A percentile compares a stretch with the other conserved stretches of the same genome.
phyloP scores from a whole-genome alignment of 345 rosid species.

The Populus simonii region DNA sequence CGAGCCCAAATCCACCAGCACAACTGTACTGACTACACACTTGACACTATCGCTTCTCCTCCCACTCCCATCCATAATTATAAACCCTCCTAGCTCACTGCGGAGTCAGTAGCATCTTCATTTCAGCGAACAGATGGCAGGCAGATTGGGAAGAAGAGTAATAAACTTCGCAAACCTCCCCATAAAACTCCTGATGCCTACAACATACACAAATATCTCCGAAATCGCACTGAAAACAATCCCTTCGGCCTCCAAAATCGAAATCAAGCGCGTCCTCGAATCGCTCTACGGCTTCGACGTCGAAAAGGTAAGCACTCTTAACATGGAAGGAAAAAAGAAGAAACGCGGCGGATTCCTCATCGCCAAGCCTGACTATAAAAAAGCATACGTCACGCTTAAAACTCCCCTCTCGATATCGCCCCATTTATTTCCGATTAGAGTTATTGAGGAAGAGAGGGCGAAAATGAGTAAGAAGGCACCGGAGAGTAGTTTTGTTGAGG shows the following conservation, averaged over 20 bases:
- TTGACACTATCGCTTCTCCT: no score
- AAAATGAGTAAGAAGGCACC: slow-evolving; percentile 43
- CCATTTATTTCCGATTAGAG: slow-evolving; percentile 59
- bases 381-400: slow-evolving; percentile 71
- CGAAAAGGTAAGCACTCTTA: slow-evolving; percentile 77
- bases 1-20: not conserved
- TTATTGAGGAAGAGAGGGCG: slow-evolving; percentile 61
- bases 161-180: slow-evolving; percentile 82
- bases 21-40: no score
- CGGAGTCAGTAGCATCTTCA: not conserved
- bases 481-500: slow-evolving; percentile 62
- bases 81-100: not conserved
- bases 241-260: slow-evolving; percentile 85
- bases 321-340: slow-evolving; percentile 95
- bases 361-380: slow-evolving; percentile 88
- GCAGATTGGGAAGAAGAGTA: slow-evolving; percentile 75
- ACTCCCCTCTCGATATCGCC: slow-evolving; percentile 62
- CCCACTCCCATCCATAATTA: no score
- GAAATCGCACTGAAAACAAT: slow-evolving; percentile 80
- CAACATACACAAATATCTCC: slow-evolving; percentile 50
- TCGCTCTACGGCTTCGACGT: slow-evolving; percentile 88
- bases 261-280: slow-evolving; percentile 92
- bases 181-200: slow-evolving; percentile 72
- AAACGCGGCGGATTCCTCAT: slow-evolving; percentile 69
- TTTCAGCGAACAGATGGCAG: slow-evolving; percentile 42